Conservation (phyloP, 352 stramenopile species). For the Globisporangium uncinulatum region DNA sequence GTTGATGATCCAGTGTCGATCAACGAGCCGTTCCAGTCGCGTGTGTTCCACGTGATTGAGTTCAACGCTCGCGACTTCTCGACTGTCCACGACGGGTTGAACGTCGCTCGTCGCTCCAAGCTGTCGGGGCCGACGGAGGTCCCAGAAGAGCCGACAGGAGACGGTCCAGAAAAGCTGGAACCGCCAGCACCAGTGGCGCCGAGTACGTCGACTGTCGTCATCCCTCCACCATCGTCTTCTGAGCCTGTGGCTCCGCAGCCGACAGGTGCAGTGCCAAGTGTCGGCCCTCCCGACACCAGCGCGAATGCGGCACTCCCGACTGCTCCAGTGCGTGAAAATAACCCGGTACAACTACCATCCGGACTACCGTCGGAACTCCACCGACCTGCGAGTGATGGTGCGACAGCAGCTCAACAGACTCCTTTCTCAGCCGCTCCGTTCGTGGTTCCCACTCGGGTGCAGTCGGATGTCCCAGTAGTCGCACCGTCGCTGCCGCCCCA, state of each 20-base stretch:
- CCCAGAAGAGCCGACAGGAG: background rate
- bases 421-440: background rate
- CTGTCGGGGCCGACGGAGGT: background rate
- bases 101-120: slow-evolving; percentile 26
- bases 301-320: background rate
- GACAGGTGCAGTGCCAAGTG: too few relatives aligned
- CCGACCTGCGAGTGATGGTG: background rate
- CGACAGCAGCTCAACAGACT: background rate
- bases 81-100: slow-evolving; percentile 29
- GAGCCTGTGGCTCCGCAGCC: too few relatives aligned
- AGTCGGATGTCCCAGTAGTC: background rate
- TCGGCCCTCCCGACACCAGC: too few relatives aligned
- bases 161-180: background rate
- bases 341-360: background rate
- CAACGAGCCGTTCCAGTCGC: slow-evolving; percentile 23
- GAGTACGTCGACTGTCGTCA: too few relatives aligned
- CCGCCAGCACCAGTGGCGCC: background rate
- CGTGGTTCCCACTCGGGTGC: background rate
- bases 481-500: background rate
- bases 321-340: background rate
- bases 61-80: slow-evolving; percentile 40
- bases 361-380: background rate
- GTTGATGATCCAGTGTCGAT: slow-evolving; percentile 4
- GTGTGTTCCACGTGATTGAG: slow-evolving; percentile 31
- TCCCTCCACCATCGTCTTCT: too few relatives aligned